phyloP scores from a whole-genome alignment of 2,329 filamentous ascomycete genomes.

The Curvularia eragrostidis region DNA sequence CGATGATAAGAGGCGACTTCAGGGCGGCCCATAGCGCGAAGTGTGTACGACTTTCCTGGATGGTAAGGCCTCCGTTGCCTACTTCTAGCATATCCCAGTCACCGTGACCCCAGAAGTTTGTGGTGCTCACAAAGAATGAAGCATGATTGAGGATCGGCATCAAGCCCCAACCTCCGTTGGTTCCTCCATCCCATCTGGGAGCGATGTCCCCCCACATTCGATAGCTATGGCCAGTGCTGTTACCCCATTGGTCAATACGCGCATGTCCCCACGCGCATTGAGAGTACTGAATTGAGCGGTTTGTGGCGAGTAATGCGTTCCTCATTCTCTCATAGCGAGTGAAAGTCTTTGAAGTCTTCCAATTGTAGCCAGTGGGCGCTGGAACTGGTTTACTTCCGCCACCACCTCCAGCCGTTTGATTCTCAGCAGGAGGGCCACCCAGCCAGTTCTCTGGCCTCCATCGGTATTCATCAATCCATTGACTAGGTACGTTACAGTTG shows the following conservation, averaged over 20 bases:
- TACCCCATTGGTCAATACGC: conserved; percentile 43
- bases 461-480: conserved; percentile 48
- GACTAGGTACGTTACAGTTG: conserved; percentile 45
- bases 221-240: conserved; percentile 43
- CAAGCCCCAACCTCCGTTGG: conserved; percentile 18
- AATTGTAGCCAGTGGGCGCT: conserved; percentile 60
- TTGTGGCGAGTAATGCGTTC: conserved; percentile 54
- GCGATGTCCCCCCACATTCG: conserved; percentile 37
- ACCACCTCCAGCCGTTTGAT: conserved; percentile 34
- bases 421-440: conserved; percentile 51
- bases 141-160: conserved; percentile 33
- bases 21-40: conserved; percentile 53
- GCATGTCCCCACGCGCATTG: conserved; percentile 47
- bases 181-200: conserved; percentile 23
- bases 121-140: conserved; percentile 28
- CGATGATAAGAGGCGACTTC: conserved; percentile 55
- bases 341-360: conserved; percentile 56
- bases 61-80: conserved; percentile 44
- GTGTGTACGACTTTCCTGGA: conserved; percentile 44
- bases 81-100: conserved; percentile 47
- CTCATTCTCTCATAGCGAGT: conserved; percentile 56
- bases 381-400: conserved; percentile 38
- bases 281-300: conserved; percentile 44
- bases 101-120: conserved; percentile 33
- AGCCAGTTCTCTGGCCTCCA: conserved; percentile 52